A percentile compares a stretch with the other conserved stretches of the same genome.
phyloP scores from a whole-genome alignment of 495 filamentous ascomycete genomes.

The Lophiostoma macrostomum region DNA sequence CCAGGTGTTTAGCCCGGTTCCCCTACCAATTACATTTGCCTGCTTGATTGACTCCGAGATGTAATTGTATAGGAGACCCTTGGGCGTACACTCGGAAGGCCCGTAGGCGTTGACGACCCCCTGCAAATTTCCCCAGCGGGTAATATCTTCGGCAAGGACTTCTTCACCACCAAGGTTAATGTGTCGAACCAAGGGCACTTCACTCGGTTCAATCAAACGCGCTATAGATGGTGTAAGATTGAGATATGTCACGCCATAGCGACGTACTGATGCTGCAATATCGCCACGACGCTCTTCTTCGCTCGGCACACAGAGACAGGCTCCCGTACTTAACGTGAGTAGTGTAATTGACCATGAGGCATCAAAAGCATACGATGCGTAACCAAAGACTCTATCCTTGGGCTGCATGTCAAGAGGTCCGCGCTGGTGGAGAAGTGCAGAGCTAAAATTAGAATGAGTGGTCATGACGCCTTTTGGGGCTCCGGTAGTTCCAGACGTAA shows the following conservation, averaged over 20 bases:
- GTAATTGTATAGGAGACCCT: not conserved
- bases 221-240: constrained; percentile 1
- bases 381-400: not conserved
- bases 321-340: not conserved
- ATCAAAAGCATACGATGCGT: not conserved
- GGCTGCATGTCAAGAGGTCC: not conserved
- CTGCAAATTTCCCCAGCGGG: constrained; percentile 40
- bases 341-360: not conserved
- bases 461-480: constrained; percentile 11
- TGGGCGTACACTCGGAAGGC: constrained; percentile 42
- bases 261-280: not conserved
- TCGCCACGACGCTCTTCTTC: not conserved
- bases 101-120: constrained; percentile 51
- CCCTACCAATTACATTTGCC: constrained; percentile 7
- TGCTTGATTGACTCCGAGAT: not conserved
- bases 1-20: constrained; percentile 25
- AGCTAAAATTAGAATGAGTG: not conserved
- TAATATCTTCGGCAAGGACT: constrained; percentile 40
- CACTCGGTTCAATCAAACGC: not conserved
- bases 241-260: not conserved
- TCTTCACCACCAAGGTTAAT: constrained; percentile 44
- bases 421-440: constrained; percentile 37
- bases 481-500: constrained; percentile 22
- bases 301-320: not conserved
- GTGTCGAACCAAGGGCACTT: constrained; percentile 12